Base-by-base conservation (phyloP, 441 rosid species). In the Pelargonium australe region DNA sequence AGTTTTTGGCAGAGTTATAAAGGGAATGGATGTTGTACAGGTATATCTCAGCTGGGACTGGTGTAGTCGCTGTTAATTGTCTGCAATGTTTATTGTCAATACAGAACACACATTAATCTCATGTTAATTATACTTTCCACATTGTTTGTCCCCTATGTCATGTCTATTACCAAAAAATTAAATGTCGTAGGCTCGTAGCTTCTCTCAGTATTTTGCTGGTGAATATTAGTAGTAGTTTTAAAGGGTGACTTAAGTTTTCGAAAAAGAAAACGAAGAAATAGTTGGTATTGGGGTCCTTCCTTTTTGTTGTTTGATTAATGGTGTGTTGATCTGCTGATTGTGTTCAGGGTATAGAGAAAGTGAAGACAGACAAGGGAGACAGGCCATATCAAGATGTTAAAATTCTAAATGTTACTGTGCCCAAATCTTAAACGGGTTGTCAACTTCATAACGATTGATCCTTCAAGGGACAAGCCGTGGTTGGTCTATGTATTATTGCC, bases 1-100 rank as follows among this genome's bases (percentile, higher is more conserved):
- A 0, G 98, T 95, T 66, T 95, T 92, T 68, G 99, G 99, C 70
- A 84, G 95, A 85, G 96, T 90, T 51, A 82, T 78, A 1, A 92
- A 90, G 76, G 98, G 97, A 75, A 95, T 95, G 97, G 99, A 95
- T 66, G 96, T 90, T 17, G 98, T 95, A 49, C 99, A 91, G 92
- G 98, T 94, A 86, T 34, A 60, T 44, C 43, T 72, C 43, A 69
- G 20, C 58, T 45, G 44, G 49, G 25, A 23, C 55, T n/a, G 31
- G n/a, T 60, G 65, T 60, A 20, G 43, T 58, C 31, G 31, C 64
- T 43, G n/a, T 57, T 68, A 41, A 19, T 47, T 41, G 55, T 23
- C 58, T 67, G 44, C 44, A 41, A 41, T 8, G 2, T 7, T 7
- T 43, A 4, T 43, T 43, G 10, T 43, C 8, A 9, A 0, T 2